Base-by-base conservation (phyloP, 805 yeast genomes). In the Kodamaea laetipori region DNA sequence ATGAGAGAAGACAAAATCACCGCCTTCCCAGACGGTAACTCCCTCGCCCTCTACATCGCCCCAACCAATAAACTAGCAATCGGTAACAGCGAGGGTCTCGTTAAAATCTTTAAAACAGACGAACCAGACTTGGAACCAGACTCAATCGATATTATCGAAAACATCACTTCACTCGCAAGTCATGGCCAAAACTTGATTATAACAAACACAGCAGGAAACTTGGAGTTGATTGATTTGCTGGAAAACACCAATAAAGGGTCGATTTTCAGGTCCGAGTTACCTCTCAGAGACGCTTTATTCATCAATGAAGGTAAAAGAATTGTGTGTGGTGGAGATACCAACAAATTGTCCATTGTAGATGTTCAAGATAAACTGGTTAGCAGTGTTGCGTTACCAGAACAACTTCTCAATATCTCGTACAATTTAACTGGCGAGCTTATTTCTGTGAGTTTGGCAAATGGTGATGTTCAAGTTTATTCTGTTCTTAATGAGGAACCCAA, bases 311-410 rank as follows among this genome's bases (percentile, higher is more conserved):
- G 85, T 0, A 73, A 76, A 26, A 67, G 78, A 56, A 67, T 74
- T 1, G 67, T 81, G 1, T 73, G 80, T 46, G 90, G 84, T 18
- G 90, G 92, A 30, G 86, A 84, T 50, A 85, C 80, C 49, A 74
- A 76, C 34, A 80, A 80, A 43, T 60, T 85, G 32, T 66, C 69
- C 2, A 55, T 84, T 3, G 58, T 81, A 1, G 79, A 76, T 40
- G 35, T 51, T 17, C 51, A 73, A 27, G 64, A 66, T 10, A 66
- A 66, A 27, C 35, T 43, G 10, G 58, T 63, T 11, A 56, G 60
- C 10, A 66, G 58, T 25, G 59, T 71, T 27, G 63, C 60, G 31
- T 59, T 70, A 0, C 71, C 76, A 0, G 89, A 83, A 43, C 86
- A 81, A 58, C 62, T 82, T 3, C 70, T 77, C 13, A 74, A 77